Base-by-base conservation (phyloP, 768 basidiomycete species). In the Suillus sp. region DNA sequence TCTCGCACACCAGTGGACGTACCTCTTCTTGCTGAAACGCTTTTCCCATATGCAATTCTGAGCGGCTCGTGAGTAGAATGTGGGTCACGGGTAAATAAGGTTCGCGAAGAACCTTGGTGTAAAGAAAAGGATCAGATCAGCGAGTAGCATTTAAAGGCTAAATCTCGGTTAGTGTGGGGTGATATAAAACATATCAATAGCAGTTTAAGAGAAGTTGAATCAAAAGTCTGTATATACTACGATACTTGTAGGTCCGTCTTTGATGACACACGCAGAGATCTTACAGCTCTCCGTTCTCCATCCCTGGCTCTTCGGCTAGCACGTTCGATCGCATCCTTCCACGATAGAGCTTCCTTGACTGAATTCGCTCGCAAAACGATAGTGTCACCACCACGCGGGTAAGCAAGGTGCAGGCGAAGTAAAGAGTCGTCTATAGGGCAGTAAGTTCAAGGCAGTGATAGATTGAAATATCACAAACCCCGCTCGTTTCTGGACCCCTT, bases 341-440 rank as follows among this genome's bases (percentile, higher is more conserved):
- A 86, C 1, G 70, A 65, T 66, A 85, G 82, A 62, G 88, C 86
- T 45, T 92, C 89, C 6, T 87, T 79, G 0, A 80, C 75, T 25
- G 83, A 88, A 4, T 77, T 70, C 0, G 89, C 86, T 47, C 84
- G 83, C 59, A 93, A 74, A 20, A 77, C 75, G 50, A 95, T 83
- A 6, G 81, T 81, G 63, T 93, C 90, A 1, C 91, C 92, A 38
- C 91, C 91, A 54, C 90, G 83, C 42, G 87, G 86, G 72, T 90
- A 91, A 2, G 86, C 81, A 61, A 91, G 76, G 16, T 81, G 78
- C 14, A 95, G 74, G 61, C 86, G 83, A 79, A 96, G 88, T 4
- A 82, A 72, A n/a, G 81, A 68, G 71, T 92, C 87, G 67, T 93
- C 92, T 92, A 55, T 14, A 2, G 16, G 25, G 43, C 43, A 11